Conservation (phyloP, 192 early-diverging fungal species). For the Lobulomyces angularis region DNA sequence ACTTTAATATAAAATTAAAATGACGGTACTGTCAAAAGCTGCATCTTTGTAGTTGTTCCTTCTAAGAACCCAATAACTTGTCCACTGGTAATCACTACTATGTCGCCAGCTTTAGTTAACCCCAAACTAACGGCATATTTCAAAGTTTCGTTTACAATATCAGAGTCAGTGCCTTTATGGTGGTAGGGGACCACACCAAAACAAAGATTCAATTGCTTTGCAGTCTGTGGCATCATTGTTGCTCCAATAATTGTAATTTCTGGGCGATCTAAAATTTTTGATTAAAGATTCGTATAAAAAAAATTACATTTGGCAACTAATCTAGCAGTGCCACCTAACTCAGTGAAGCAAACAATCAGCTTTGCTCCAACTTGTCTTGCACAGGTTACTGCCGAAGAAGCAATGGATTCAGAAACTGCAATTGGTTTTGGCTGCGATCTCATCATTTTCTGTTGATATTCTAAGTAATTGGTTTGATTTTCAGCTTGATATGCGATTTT, state of each 20-base stretch:
- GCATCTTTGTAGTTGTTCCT: slow-evolving; percentile 40
- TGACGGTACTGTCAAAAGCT: slow-evolving; percentile 28
- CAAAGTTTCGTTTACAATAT: slow-evolving; percentile 1
- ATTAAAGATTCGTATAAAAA: slow-evolving; percentile 12
- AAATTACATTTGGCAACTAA: background rate
- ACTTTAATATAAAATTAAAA: too few species aligned
- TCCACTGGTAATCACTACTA: slow-evolving; percentile 44
- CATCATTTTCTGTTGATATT: slow-evolving; percentile 45
- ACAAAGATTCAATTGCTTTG: slow-evolving; percentile 31
- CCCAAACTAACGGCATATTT: slow-evolving; percentile 35
- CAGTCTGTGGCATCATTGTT: slow-evolving; percentile 33
- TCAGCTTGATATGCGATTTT: slow-evolving; percentile 37
- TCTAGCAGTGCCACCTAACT: slow-evolving; percentile 2
- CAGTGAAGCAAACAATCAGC: slow-evolving; percentile 37
- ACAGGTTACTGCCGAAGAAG: slow-evolving; percentile 35
- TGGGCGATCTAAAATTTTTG: too few species aligned
- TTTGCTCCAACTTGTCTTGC: slow-evolving; percentile 40
- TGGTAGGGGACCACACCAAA: slow-evolving; percentile 43
- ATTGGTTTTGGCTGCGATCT: slow-evolving; percentile 40
- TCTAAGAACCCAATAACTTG: slow-evolving; percentile 35
- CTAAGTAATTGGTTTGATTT: slow-evolving; percentile 44
- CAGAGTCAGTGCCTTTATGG: slow-evolving; percentile 14
- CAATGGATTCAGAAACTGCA: slow-evolving; percentile 42
- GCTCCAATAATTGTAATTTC: slow-evolving; percentile 41
- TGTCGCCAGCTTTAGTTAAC: slow-evolving; percentile 37